These are phyloP conservation scores for Erodium maritimum DNA, from an alignment of 345 rosid genomes.

Conservation along the genomic window DNA sequence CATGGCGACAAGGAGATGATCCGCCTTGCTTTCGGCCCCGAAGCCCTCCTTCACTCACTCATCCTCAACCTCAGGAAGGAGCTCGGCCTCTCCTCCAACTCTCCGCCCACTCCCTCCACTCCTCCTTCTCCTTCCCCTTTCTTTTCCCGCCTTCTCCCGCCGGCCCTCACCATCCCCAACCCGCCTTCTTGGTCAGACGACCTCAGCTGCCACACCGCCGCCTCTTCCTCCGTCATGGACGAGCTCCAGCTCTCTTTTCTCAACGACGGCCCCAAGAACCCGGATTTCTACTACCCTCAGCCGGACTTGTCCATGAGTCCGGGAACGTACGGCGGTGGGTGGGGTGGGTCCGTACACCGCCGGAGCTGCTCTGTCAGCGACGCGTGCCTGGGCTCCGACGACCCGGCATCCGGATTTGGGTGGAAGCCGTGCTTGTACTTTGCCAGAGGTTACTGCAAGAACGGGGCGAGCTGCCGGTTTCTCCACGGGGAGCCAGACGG, in stretches of 20 bases:
- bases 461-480: conserved; percentile 76
- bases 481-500: conserved; percentile 27
- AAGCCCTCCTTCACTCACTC: conserved; percentile 62
- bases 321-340: conserved; percentile 17
- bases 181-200: conserved; percentile 22
- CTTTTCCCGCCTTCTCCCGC: conserved; percentile 25
- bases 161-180: conserved; percentile 18
- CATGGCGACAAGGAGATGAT: conserved; percentile 96
- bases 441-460: conserved; percentile 89
- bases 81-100: conserved; percentile 37
- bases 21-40: conserved; percentile 83
- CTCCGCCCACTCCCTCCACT: conserved; percentile 37
- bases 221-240: conserved; percentile 36
- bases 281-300: conserved; percentile 36
- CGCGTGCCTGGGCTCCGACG: conserved; percentile 49
- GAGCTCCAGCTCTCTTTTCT: conserved; percentile 58
- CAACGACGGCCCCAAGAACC: conserved; percentile 30
- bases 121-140: conserved; percentile 44
- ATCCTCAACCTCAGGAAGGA: conserved; percentile 58
- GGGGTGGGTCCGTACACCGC: conserved; percentile 46
- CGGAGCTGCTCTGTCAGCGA: conserved; percentile 71
- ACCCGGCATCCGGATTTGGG: conserved; percentile 52
- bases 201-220: not conserved
- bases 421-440: conserved; percentile 83
- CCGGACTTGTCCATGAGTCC: conserved; percentile 30